Percentiles rank a stretch among this genome's conserved stretches.
Conservation (phyloP, 345 rosid genomes). For the Populus davidiana region DNA sequence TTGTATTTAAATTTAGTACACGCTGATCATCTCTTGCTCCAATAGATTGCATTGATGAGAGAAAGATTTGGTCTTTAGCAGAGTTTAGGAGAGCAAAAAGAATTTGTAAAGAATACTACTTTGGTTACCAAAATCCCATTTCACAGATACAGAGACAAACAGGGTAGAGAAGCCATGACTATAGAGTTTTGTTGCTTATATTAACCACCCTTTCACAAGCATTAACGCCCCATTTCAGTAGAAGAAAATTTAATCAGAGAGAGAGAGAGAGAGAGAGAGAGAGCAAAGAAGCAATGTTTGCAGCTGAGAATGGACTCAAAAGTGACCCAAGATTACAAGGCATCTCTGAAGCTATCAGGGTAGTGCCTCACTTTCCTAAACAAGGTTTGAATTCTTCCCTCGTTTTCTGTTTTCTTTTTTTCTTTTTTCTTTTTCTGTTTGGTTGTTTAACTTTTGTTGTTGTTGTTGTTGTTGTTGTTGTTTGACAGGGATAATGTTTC, state of each 20-base stretch:
- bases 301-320: constrained; percentile 69
- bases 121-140: background rate
- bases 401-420: background rate
- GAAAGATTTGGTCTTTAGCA: constrained; percentile 17
- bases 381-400: constrained; percentile 36
- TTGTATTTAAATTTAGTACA: constrained; percentile 37
- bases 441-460: background rate
- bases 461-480: background rate
- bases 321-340: constrained; percentile 68
- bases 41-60: constrained; percentile 19
- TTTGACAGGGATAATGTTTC: constrained; percentile 85
- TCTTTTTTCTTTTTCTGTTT: background rate
- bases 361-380: constrained; percentile 74
- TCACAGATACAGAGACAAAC: background rate
- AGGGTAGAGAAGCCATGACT: background rate
- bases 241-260: background rate
- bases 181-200: background rate
- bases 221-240: background rate
- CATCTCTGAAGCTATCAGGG: constrained; percentile 63
- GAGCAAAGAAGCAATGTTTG: constrained; percentile 44
- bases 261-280: background rate
- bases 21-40: constrained; percentile 21
- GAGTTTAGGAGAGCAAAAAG: constrained; percentile 24
- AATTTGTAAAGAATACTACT: background rate
- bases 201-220: background rate